Evolutionary conservation across 2,329 filamentous ascomycete genomes (phyloP).

Genomic region (Sclerotinia borealis): DNA sequence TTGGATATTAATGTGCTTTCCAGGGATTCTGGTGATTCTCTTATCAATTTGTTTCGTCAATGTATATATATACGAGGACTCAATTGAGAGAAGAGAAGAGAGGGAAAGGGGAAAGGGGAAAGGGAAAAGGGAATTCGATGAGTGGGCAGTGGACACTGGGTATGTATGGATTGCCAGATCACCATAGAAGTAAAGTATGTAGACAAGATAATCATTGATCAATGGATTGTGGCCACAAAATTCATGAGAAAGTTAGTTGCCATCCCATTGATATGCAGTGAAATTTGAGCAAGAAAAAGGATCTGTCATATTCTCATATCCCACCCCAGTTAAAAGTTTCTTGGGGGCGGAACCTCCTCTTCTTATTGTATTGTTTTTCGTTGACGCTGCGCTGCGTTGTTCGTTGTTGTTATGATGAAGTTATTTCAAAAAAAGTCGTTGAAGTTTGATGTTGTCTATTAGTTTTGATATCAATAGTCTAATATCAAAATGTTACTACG

Average conservation of each 20-base stretch:
- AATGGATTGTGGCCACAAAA: background rate
- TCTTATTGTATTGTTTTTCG: background rate
- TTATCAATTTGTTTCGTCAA: constrained; percentile 2
- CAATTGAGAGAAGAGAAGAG: background rate
- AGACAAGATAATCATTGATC: background rate
- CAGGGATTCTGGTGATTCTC: background rate
- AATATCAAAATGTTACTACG: background rate
- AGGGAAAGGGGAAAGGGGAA: too few relatives aligned
- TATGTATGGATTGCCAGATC: background rate
- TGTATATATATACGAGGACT: constrained; percentile 6
- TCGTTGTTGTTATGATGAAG: background rate
- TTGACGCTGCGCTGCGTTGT: background rate
- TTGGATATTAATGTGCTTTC: background rate
- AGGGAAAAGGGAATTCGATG: background rate
- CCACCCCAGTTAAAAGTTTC: background rate
- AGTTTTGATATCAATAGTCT: background rate
- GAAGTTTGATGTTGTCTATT: background rate
- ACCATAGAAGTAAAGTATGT: background rate
- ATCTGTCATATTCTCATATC: background rate
- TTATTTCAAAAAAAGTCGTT: background rate
- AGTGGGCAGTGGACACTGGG: too few relatives aligned
- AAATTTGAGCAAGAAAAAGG: background rate
- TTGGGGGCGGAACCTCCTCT: background rate
- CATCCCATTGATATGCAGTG: constrained; percentile 3
- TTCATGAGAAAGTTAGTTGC: background rate